Evolutionary conservation across 2,329 filamentous ascomycete species (phyloP).

Genomic region (Alternaria gansuensis): DNA sequence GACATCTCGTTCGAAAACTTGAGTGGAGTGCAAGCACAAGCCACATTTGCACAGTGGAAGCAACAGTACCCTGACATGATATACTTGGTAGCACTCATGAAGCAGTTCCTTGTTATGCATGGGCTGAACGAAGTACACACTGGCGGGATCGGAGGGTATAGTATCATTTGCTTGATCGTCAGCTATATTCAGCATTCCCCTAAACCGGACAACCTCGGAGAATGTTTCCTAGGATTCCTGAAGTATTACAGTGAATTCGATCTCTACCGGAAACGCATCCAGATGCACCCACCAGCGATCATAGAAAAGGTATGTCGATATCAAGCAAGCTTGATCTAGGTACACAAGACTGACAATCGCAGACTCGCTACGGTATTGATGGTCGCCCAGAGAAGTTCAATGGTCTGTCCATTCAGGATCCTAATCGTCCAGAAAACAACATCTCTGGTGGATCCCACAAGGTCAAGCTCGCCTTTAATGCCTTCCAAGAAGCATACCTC

Average conservation of each 20-base stretch:
- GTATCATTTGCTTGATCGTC: constrained; percentile 90
- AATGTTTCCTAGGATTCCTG: constrained; percentile 86
- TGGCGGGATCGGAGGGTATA: constrained; percentile 92
- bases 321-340: background rate
- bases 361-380: constrained; percentile 41
- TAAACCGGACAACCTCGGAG: constrained; percentile 69
- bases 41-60: constrained; percentile 85
- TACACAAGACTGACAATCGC: constrained; percentile 19
- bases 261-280: constrained; percentile 73
- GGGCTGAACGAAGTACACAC: constrained; percentile 90
- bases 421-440: constrained; percentile 85
- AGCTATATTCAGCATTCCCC: constrained; percentile 79
- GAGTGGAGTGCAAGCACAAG: constrained; percentile 79
- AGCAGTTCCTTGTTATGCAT: constrained; percentile 90
- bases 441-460: constrained; percentile 86
- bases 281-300: constrained; percentile 74
- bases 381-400: constrained; percentile 53
- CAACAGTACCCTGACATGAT: constrained; percentile 83
- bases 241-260: constrained; percentile 90
- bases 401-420: constrained; percentile 88
- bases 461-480: constrained; percentile 70
- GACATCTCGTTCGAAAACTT: constrained; percentile 96
- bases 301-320: constrained; percentile 71
- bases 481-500: constrained; percentile 66
- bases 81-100: constrained; percentile 83